Evolutionary conservation across 345 rosid genomes (phyloP).

Genomic region (Barbarea vulgaris): DNA sequence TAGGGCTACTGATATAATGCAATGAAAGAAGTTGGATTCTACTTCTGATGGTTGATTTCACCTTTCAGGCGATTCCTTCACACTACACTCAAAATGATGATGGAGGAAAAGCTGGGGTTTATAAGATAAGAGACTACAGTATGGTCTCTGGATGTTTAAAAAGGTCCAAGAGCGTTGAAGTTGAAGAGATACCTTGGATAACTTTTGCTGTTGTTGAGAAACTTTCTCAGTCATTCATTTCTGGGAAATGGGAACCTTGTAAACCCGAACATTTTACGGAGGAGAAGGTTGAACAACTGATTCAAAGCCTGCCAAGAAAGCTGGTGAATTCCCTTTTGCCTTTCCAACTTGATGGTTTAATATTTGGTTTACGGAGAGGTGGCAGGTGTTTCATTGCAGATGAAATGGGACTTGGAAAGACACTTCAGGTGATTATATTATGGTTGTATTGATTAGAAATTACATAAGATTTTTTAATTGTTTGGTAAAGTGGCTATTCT

Average conservation of each 20-base stretch:
- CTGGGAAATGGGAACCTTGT: conserved; percentile 74
- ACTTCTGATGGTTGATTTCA: conserved; percentile 11
- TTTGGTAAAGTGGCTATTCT: conserved; percentile 15
- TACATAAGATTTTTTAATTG: neutral
- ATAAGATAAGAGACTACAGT: conserved; percentile 69
- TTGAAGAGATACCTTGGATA: conserved; percentile 77
- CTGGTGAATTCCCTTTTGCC: conserved; percentile 69
- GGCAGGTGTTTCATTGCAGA: conserved; percentile 96
- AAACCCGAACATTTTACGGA: conserved; percentile 76
- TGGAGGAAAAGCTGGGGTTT: conserved; percentile 81
- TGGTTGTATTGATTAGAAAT: neutral
- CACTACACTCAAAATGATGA: conserved; percentile 75
- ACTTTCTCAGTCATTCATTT: conserved; percentile 54
- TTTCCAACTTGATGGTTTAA: conserved; percentile 85
- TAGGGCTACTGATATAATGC: neutral
- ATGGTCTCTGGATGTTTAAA: conserved; percentile 62
- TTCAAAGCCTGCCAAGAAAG: conserved; percentile 60
- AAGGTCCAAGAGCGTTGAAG: conserved; percentile 54
- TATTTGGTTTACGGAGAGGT: conserved; percentile 80
- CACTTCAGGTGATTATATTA: conserved; percentile 68
- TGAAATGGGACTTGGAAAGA: conserved; percentile 99
- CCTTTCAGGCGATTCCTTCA: conserved; percentile 59
- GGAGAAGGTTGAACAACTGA: conserved; percentile 64
- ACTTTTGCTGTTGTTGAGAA: conserved; percentile 73
- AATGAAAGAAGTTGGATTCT: neutral